Percentiles rank a stretch among this genome's conserved stretches.
Conservation (phyloP, 345 rosid species). For the Pistacia vera region DNA sequence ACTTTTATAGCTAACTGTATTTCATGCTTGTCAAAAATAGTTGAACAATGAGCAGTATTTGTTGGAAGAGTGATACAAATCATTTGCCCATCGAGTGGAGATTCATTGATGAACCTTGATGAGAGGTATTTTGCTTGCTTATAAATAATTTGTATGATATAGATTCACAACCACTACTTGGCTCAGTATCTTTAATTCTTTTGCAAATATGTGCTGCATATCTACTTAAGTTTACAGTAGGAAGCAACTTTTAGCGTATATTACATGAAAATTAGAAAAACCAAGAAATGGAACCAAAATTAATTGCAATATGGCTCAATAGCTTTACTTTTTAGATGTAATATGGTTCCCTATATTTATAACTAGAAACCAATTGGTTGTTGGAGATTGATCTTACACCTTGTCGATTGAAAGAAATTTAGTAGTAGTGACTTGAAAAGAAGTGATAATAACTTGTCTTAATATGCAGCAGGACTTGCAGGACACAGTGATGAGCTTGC, state of each 20-base stretch:
- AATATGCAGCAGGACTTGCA: slow-evolving; percentile 36
- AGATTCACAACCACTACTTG: neutral
- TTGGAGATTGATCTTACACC: too few species aligned
- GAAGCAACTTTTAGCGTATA: too few species aligned
- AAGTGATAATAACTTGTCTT: neutral
- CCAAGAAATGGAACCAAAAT: too few species aligned
- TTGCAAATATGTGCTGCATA: neutral
- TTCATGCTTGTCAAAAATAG: neutral
- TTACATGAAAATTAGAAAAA: too few species aligned
- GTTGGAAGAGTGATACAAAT: slow-evolving; percentile 27
- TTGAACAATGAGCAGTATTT: slow-evolving; percentile 24
- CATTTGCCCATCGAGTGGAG: slow-evolving; percentile 35
- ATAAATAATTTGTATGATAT: slow-evolving; percentile 1
- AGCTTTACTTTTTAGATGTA: too few species aligned
- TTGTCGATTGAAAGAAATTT: too few species aligned
- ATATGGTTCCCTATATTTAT: too few species aligned
- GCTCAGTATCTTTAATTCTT: neutral
- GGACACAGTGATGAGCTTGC: slow-evolving; percentile 50
- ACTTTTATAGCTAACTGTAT: neutral
- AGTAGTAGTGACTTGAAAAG: too few species aligned
- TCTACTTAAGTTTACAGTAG: too few species aligned
- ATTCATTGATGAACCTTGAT: slow-evolving; percentile 39
- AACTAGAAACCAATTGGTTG: too few species aligned
- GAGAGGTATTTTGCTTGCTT: slow-evolving; percentile 40
- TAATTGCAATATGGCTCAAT: too few species aligned